Base-by-base conservation (phyloP, 371 early-diverging fungal species). In the Encephalitozoon intestinalis region DNA sequence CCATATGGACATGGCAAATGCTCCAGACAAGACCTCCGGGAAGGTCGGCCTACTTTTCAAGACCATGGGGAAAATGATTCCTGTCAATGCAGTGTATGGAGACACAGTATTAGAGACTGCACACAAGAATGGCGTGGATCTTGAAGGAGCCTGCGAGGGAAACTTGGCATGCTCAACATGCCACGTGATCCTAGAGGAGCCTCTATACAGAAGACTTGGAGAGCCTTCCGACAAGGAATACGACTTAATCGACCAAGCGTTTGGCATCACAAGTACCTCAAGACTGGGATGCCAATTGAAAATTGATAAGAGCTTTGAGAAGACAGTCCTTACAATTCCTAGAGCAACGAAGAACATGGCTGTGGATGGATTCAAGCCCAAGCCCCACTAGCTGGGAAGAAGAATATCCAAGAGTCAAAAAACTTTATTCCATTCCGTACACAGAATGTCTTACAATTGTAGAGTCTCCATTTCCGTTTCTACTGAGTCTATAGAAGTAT, bases 131-230 rank as follows among this genome's bases (percentile, higher is more conserved):
- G 90, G 92, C 81, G 90, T 98, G 30, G 95, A 95, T 58, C 88
- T 97, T 26, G 95, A 95, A 88, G 95, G 96, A 89, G 98, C 98
- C 11, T 97, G 98, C 84, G 98, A 97, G 84, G 95, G 93, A 23
- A 94, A 78, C 66, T 70, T 83, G 8, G 85, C 86, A 28, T 86
- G 84, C 67, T 83, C 85, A 31, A 83, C 85, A 67, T 87, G 97
- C 84, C 99, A 98, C 82, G 92, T 98, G 63, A 90, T 96, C 65
- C 84, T 92, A 68, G 93, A 92, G 2, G 90, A 88, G 18, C 86
- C 89, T 37, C 87, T 90, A 73, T 98, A 89, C 84, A 89, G 92
- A 53, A 89, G 88, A 77, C 86, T 95, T 72, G 90, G 89, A 64
- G 94, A 93, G 77, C 94, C 96, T 4, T 88, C 91, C 1, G 97